Base-by-base conservation (phyloP, 805 yeast genomes). In the Metschnikowia dekortorum region DNA sequence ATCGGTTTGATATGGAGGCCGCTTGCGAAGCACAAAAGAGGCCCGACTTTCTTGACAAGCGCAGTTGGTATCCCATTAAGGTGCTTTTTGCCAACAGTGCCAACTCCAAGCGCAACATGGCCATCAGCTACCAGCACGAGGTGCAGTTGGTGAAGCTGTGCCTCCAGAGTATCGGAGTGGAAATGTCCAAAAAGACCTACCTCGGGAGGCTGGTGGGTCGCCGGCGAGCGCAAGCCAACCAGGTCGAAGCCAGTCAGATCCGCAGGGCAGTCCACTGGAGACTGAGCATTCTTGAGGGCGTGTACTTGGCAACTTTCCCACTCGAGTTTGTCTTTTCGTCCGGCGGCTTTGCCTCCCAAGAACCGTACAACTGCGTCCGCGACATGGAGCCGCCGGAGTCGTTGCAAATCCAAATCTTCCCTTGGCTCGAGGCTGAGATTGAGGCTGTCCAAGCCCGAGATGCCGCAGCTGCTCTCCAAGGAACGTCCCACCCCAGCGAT, bases 1-100 rank as follows among this genome's bases (percentile, higher is more conserved):
- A 31, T 22, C 39, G 53, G 26, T 50, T 50, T 38, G 48, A 50
- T 16, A 46, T 50, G 22, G 34, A 32, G 9, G 54, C 40, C 26
- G 47, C 46, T 22, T 18, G 16, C 6, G 5, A 10, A 8, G 49
- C 44, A 18, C 22, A 36, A 4, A 42, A 42, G 14, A 11, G 13
- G 29, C 53, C 53, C 11, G 32, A 50, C 18, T 51, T 44, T 35
- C 18, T 47, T 38, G 44, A 38, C 22, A 47, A 44, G 14, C 4
- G 8, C 6, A 11, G 13, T 32, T 50, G 53, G 53, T 50, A 50
- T 31, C 47, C 46, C 0, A 14, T 46, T 28, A 46, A 46, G 30
- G 39, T 46, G 6, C 32, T 46, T 37, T 49, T 41, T 14, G 35
- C 46, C 9, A 18, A 42, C 8, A 34, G 39, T 10, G 18, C 22